Evolutionary conservation across 495 filamentous ascomycete species (phyloP).

Genomic region (Podospora bellae-mahoneyi): DNA sequence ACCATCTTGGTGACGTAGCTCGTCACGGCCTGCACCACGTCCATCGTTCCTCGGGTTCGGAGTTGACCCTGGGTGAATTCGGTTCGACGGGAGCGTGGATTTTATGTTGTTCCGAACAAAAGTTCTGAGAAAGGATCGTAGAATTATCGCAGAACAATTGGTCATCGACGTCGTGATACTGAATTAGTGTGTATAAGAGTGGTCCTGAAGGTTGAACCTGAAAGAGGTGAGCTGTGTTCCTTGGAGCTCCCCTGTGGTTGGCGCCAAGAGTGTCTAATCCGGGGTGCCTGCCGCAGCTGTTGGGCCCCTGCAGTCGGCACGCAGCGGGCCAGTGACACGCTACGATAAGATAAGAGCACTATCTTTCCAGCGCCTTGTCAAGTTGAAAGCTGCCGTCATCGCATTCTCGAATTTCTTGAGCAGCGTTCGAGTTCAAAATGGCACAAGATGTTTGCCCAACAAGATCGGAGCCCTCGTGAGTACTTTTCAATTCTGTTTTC

Average conservation of each 20-base stretch:
- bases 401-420: neutral
- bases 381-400: neutral
- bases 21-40: constrained; percentile 85
- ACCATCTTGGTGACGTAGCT: constrained; percentile 98
- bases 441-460: constrained; percentile 41
- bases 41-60: constrained; percentile 56
- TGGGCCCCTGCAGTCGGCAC: neutral
- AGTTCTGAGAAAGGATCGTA: too few relatives aligned
- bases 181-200: neutral
- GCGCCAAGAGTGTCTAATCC: neutral
- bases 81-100: neutral
- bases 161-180: neutral
- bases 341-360: constrained; percentile 8
- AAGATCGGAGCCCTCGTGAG: constrained; percentile 48
- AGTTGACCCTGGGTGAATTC: neutral
- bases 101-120: neutral
- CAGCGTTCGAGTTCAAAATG: constrained; percentile 20
- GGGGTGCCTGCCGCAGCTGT: neutral
- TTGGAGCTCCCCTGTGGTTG: neutral
- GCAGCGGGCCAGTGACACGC: neutral
- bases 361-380: neutral
- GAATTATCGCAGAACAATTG: too few relatives aligned
- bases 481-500: neutral
- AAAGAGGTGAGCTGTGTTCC: neutral
- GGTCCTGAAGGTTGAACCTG: neutral